These are phyloP conservation scores for Acorus calamus DNA, from an alignment of 106 monocot genomes.

Conservation along the genomic window DNA sequence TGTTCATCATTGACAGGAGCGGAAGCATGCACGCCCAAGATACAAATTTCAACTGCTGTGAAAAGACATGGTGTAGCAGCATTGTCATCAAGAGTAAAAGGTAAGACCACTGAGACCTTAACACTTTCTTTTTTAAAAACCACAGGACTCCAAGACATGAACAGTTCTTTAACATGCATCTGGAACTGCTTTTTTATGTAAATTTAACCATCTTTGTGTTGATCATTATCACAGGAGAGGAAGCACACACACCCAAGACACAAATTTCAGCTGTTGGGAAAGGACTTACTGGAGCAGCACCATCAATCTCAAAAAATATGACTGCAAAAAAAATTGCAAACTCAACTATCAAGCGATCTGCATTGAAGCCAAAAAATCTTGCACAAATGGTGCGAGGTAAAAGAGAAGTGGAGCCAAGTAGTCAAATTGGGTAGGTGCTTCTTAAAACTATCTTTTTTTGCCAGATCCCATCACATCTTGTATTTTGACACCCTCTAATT, in stretches of 20 bases:
- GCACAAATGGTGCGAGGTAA: slow-evolving; percentile 5
- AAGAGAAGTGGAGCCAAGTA: slow-evolving; percentile 15
- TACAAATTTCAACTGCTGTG: background rate
- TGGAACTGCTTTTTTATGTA: no score
- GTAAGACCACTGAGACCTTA: no score
- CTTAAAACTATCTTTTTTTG: no score
- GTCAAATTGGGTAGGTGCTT: slow-evolving; percentile 18
- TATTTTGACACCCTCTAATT: background rate
- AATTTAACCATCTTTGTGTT: no score
- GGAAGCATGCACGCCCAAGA: slow-evolving; percentile 20
- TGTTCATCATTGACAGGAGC: background rate
- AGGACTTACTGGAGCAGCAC: background rate
- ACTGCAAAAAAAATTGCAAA: slow-evolving; percentile 25
- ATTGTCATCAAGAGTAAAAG: no score
- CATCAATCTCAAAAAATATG: slow-evolving; percentile 20
- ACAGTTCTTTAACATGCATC: no score
- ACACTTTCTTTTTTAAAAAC: background rate
- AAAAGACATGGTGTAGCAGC: slow-evolving; percentile 1
- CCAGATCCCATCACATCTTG: background rate
- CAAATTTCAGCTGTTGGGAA: background rate
- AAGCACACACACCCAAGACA: slow-evolving; percentile 27
- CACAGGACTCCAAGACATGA: background rate
- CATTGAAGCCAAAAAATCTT: slow-evolving; percentile 19
- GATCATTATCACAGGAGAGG: background rate
- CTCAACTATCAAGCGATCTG: slow-evolving; percentile 9